A percentile compares a stretch with the other conserved stretches of the same genome.
Evolutionary conservation across 1,139 yeast genomes (phyloP).

Genomic region (Scheffersomyces illinoinensis): DNA sequence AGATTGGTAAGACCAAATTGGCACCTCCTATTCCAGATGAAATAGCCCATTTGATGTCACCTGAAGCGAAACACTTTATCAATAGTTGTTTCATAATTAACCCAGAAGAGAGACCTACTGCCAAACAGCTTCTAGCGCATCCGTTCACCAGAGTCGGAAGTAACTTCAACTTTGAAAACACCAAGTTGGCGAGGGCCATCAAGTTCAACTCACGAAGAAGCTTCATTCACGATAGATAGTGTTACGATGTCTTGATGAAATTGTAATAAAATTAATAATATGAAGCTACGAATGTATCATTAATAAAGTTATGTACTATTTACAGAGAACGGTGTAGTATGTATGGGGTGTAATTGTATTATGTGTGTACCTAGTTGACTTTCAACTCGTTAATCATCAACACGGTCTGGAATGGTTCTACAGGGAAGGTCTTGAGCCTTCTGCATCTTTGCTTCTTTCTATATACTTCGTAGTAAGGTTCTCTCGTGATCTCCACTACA

Average conservation of each 20-base stretch:
- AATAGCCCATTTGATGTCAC: conserved; percentile 61
- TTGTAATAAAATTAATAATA: neutral
- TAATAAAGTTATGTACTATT: neutral
- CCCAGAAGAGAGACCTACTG: conserved; percentile 87
- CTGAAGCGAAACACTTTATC: conserved; percentile 68
- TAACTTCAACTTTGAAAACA: conserved; percentile 59
- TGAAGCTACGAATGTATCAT: no score
- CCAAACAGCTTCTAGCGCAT: conserved; percentile 62
- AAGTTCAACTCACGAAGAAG: conserved; percentile 32
- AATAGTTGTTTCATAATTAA: conserved; percentile 78
- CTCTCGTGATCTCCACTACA: conserved; percentile 83
- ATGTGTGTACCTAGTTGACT: conserved; percentile 25
- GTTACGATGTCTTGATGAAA: neutral
- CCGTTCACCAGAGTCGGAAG: conserved; percentile 54
- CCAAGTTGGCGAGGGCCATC: conserved; percentile 58
- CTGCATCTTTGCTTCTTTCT: conserved; percentile 81
- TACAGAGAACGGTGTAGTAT: neutral
- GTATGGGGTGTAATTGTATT: neutral
- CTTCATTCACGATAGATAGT: conserved; percentile 3
- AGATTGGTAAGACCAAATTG: conserved; percentile 69
- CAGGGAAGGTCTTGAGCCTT: conserved; percentile 74
- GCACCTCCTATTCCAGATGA: conserved; percentile 97
- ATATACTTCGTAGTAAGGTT: conserved; percentile 62
- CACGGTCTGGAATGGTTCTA: conserved; percentile 80
- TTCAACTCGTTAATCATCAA: conserved; percentile 74